phyloP scores from a whole-genome alignment of 2,329 filamentous ascomycete species.

The Xenosphaeropsis pyriputrescens region DNA sequence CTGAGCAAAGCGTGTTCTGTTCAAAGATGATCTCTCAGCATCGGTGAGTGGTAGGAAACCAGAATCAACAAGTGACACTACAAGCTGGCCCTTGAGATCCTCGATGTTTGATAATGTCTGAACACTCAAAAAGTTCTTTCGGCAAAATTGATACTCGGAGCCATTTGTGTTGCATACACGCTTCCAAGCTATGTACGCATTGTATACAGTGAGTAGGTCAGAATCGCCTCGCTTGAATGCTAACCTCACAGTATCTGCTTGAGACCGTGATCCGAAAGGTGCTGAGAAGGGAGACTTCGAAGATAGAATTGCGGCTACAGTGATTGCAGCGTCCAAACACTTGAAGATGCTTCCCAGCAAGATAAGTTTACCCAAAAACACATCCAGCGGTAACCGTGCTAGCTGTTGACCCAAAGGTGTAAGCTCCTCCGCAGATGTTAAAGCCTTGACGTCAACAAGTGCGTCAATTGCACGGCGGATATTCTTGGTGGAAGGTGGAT shows the following conservation, averaged over 20 bases:
- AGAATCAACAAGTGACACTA: constrained; percentile 73
- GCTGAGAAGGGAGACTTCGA: constrained; percentile 90
- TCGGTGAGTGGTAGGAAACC: constrained; percentile 65
- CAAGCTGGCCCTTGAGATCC: constrained; percentile 83
- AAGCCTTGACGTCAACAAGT: constrained; percentile 79
- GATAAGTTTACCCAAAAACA: constrained; percentile 88
- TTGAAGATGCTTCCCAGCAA: constrained; percentile 76
- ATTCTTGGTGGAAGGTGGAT: constrained; percentile 82
- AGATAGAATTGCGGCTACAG: constrained; percentile 82
- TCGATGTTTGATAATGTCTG: constrained; percentile 87
- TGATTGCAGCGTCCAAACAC: constrained; percentile 83
- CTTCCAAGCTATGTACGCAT: constrained; percentile 85
- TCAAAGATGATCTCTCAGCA: constrained; percentile 56
- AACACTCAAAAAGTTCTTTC: constrained; percentile 84
- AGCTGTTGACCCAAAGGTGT: constrained; percentile 79
- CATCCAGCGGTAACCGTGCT: constrained; percentile 79
- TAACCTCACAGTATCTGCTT: constrained; percentile 66
- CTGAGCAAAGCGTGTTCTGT: constrained; percentile 47
- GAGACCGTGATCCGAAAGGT: constrained; percentile 68
- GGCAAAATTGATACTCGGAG: constrained; percentile 81
- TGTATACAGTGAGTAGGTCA: constrained; percentile 84
- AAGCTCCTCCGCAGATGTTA: constrained; percentile 69
- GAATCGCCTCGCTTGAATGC: constrained; percentile 79
- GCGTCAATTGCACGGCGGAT: constrained; percentile 87
- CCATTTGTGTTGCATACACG: constrained; percentile 55